Percentiles rank a stretch among this genome's conserved stretches.
These are phyloP conservation scores for Schizonepeta tenuifolia DNA, from an alignment of 257 asterid species.

Conservation along the genomic window DNA sequence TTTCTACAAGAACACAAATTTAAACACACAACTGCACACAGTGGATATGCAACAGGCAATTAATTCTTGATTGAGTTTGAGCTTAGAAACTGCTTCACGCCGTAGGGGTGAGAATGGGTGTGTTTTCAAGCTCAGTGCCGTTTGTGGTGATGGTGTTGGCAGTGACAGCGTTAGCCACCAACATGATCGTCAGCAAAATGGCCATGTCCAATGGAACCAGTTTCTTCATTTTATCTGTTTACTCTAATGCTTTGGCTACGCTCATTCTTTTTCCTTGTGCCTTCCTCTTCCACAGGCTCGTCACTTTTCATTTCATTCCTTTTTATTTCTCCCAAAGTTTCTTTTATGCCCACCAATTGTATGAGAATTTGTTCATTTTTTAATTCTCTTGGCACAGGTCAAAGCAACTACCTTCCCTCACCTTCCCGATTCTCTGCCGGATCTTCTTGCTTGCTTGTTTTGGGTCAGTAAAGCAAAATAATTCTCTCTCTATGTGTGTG, in stretches of 20 bases:
- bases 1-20: background rate
- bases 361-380: constrained; percentile 23
- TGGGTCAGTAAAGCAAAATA: constrained; percentile 42
- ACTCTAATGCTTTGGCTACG: constrained; percentile 50
- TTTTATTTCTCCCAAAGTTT: no score
- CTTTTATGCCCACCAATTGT: background rate
- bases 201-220: constrained; percentile 63
- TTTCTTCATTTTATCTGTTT: constrained; percentile 52
- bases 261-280: constrained; percentile 51
- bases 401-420: constrained; percentile 43
- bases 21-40: no score
- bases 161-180: constrained; percentile 44
- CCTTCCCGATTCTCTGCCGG: constrained; percentile 53
- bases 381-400: constrained; percentile 42
- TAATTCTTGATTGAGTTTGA: no score
- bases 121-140: constrained; percentile 31
- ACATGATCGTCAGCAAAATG: constrained; percentile 53
- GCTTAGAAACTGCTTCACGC: no score
- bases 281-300: constrained; percentile 49
- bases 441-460: constrained; percentile 55
- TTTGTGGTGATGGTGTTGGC: constrained; percentile 52
- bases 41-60: no score
- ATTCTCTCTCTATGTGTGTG: background rate
- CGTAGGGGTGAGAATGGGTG: background rate
- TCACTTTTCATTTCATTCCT: no score